Evolutionary conservation across 371 early-diverging fungal species (phyloP), one percentile per base, ranked within the genome.

Genomic region (Phascolomyces articulosus): DNA sequence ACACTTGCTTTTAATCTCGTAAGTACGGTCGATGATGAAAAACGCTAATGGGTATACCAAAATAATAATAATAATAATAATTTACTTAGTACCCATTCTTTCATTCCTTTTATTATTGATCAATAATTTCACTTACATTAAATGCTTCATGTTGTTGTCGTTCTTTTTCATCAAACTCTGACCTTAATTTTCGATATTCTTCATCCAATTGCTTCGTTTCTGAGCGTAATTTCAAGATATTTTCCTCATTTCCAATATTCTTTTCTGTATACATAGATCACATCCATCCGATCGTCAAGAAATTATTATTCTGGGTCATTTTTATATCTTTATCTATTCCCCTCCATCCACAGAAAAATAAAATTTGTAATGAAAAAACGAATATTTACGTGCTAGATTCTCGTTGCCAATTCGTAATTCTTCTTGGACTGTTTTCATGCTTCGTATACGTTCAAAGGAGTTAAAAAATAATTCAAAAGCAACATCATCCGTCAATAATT

Each of bases 401-500:
- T 85, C 86, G 40, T 87, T 87, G 47, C 85, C 87, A 49, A 75
- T 78, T 72, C 83, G 72, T 48, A 82, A 68, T 21, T 85, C 87
- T 49, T 79, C 77, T 66, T 84, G 83, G 27, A 85, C 78, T 0
- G 80, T 79, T 57, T 83, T 80, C 55, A 78, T 67, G 40, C 79
- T 78, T 54, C 77, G 70, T n/a, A 87, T 82, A 34, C 80, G 72
- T 2, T 87, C 84, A 6, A 85, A 58, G 1, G 80, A 74, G 59
- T 85, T 72, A 60, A 87, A 79, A 67, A 83, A 87, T 47, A 84
- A 61, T 7, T 85, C 83, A 54, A 85, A 87, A n/a, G 85, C 85
- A 24, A 75, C 67, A 40, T 84, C 83, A 55, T 77, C 82, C 7
- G 77, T 66, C 44, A 85, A 61, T 6, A 85, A 62, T 48, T 87